Evolutionary conservation across 805 yeast species (phyloP), one percentile per base, ranked within the genome.

Genomic region (Wickerhamiella vanderwaltii): DNA sequence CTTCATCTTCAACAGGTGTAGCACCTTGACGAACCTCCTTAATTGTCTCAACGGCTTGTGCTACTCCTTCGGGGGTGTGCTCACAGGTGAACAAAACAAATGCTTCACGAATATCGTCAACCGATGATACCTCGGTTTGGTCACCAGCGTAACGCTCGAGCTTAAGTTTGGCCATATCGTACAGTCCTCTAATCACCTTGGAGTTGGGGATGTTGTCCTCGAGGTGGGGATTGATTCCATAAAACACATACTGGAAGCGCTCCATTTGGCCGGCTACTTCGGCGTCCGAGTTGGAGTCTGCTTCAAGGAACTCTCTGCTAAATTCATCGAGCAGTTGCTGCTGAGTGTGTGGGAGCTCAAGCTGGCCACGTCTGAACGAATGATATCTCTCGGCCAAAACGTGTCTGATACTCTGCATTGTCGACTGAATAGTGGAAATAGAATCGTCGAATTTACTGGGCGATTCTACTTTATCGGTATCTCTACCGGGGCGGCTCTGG

Each of bases 321-420:
- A 85, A 84, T 28, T 73, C 77, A 6, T 64, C 56, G 43, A 82
- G 61, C 46, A 79, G 72, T 44, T 61, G 52, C 13, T 60, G 58
- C 46, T 73, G 73, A 43, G 66, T 63, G 6, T 61, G 59, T 12
- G 32, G 43, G 28, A 45, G 36, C 7, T 59, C 58, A 40, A 74
- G 65, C 17, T 62, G 61, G 1, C 79, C 83, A 45, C 75, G 67
- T 48, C 71, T 75, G 54, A 71, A 75, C 0, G 87, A 75, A 45
- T 73, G 73, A 50, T 79, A 80, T 57, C 98, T 73, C 62, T 88
- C 98, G 50, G 84, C 74, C 34, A 88, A 67, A 3, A 84, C 95
- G 58, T 80, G 88, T 58, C 84, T 79, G 53, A 88, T 83, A 51
- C 83, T 70, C 75, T 76, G 68, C 85, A 81, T 77, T 1, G 86